Conservation (phyloP, 140 eudicot species). For the Anethum foeniculum region DNA sequence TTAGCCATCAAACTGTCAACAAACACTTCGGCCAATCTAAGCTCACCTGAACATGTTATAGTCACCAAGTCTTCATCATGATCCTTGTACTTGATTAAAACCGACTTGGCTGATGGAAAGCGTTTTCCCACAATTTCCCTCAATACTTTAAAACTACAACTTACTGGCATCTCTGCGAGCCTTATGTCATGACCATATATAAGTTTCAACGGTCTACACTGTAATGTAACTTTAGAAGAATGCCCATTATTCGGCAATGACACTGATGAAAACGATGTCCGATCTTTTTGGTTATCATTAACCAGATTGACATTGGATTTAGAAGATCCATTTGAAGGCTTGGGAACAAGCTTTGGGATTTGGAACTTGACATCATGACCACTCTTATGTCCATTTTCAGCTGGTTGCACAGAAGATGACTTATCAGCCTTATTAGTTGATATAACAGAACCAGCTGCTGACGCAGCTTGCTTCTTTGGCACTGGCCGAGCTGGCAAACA, state of each 20-base stretch:
- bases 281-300: conserved; percentile 43
- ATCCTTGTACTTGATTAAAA: conserved; percentile 72
- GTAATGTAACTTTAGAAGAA: conserved; percentile 25
- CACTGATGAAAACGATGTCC: conserved; percentile 2
- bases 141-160: conserved; percentile 57
- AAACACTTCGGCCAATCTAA: conserved; percentile 63
- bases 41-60: conserved; percentile 73
- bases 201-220: conserved; percentile 69
- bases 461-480: conserved; percentile 47
- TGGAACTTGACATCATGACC: conserved; percentile 52
- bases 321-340: conserved; percentile 54
- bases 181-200: conserved; percentile 93
- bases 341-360: conserved; percentile 65
- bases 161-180: conserved; percentile 88
- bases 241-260: conserved; percentile 21
- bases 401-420: conserved; percentile 32
- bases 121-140: conserved; percentile 69
- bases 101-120: conserved; percentile 77
- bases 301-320: conserved; percentile 27
- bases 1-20: conserved; percentile 53
- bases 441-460: conserved; percentile 28
- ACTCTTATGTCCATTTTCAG: conserved; percentile 51
- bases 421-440: conserved; percentile 49
- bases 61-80: conserved; percentile 91
- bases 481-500: conserved; percentile 83